Percentiles rank a stretch among this genome's conserved stretches.
These are phyloP conservation scores for Carex myosuroides DNA, from an alignment of 176 grass and related monocot genomes.

Conservation along the genomic window DNA sequence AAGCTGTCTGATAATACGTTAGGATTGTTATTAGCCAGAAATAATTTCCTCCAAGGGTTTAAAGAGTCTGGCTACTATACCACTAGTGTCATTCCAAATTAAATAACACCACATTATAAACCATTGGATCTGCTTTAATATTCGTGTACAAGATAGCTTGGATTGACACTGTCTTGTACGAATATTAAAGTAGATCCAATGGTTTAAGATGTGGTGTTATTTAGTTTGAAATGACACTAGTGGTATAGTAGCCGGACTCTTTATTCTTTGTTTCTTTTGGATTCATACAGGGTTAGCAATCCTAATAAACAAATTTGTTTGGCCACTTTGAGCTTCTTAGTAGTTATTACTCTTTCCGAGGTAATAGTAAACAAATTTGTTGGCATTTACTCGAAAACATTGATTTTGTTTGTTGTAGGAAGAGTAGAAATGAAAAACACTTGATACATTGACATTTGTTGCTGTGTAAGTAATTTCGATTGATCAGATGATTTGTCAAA, in stretches of 20 bases:
- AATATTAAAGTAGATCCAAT: no score
- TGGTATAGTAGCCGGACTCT: no score
- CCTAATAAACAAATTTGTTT: background rate
- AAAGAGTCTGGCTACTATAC: no score
- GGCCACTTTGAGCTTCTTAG: background rate
- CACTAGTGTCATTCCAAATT: no score
- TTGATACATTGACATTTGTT: background rate
- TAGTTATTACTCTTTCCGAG: background rate
- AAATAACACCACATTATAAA: no score
- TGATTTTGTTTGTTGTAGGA: background rate
- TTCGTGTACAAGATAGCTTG: no score
- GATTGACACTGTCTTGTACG: no score
- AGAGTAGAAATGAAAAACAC: background rate
- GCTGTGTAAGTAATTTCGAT: background rate
- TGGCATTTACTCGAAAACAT: background rate
- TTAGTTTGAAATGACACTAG: no score
- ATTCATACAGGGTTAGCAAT: background rate
- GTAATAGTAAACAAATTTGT: background rate
- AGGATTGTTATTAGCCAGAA: background rate
- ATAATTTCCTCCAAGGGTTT: background rate
- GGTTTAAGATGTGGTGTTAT: no score
- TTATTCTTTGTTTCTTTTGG: background rate
- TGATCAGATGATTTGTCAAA: background rate
- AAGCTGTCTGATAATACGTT: constrained; percentile 6
- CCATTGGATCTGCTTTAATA: no score